A percentile compares a stretch with the other conserved stretches of the same genome.
These are phyloP conservation scores for Aureobasidium pullulans DNA, from an alignment of 2,329 filamentous ascomycete genomes.

Conservation along the genomic window DNA sequence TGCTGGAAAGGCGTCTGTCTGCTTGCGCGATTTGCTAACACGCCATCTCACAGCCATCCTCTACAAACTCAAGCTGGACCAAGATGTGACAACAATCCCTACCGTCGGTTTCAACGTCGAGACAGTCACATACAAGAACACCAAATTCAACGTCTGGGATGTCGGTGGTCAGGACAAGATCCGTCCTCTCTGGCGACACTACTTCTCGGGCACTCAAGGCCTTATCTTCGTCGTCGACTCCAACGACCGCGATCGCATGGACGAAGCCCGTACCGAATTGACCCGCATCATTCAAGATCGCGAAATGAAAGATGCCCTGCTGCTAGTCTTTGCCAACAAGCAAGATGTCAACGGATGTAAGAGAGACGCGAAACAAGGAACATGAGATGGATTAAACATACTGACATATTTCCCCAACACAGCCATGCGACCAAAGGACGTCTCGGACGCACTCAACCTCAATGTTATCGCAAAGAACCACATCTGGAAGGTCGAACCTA, in stretches of 20 bases:
- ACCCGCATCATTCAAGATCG: constrained; percentile 98
- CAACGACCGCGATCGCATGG: constrained; percentile 96
- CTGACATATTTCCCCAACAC: constrained; percentile 17
- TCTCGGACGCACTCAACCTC: constrained; percentile 41
- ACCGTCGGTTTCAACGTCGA: constrained; percentile 99
- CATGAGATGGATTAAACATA: not conserved
- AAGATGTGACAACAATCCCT: constrained; percentile 98
- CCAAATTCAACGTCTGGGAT: constrained; percentile 99
- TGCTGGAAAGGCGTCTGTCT: not conserved
- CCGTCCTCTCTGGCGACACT: constrained; percentile 97
- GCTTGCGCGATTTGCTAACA: not conserved
- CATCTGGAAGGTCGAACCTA: constrained; percentile 48
- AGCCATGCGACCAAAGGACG: constrained; percentile 45
- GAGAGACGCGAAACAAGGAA: constrained; percentile 31
- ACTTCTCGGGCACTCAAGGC: constrained; percentile 98
- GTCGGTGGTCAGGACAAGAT: constrained; percentile 99
- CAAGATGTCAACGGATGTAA: constrained; percentile 85
- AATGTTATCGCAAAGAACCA: constrained; percentile 45
- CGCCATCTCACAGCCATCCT: constrained; percentile 58
- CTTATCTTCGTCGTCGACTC: constrained; percentile 99
- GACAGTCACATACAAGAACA: constrained; percentile 99
- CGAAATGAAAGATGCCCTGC: constrained; percentile 92
- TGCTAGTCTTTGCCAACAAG: constrained; percentile 99
- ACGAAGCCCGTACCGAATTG: constrained; percentile 92
- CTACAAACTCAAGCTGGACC: constrained; percentile 99